Percentiles rank a stretch among this genome's conserved stretches.
These are phyloP conservation scores for Onygenales sp. DNA, from an alignment of 2,329 filamentous ascomycete species.

Conservation along the genomic window DNA sequence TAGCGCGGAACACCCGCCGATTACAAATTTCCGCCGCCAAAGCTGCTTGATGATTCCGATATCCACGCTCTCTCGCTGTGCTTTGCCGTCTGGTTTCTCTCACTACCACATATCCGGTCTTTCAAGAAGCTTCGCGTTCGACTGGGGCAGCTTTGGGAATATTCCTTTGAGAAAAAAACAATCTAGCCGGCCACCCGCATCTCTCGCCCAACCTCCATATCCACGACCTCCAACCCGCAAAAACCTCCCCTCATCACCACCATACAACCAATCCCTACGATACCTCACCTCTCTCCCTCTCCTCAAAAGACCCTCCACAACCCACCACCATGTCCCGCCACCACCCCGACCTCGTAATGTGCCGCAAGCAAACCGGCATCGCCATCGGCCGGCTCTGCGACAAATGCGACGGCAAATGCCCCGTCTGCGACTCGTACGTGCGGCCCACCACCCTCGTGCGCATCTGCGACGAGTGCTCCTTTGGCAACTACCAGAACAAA, in stretches of 20 bases:
- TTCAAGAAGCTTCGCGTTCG: too few relatives aligned
- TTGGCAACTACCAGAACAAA: conserved; percentile 99
- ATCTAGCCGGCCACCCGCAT: too few relatives aligned
- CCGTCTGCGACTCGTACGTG: conserved; percentile 97
- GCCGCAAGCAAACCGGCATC: conserved; percentile 95
- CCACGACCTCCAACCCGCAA: neutral
- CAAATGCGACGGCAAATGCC: conserved; percentile 99
- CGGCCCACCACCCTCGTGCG: conserved; percentile 93
- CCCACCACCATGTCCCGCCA: conserved; percentile 68
- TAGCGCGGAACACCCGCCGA: neutral
- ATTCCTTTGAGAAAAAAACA: too few relatives aligned
- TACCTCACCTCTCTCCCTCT: neutral
- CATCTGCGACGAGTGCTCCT: conserved; percentile 98
- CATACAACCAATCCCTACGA: neutral
- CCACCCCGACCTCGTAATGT: conserved; percentile 98
- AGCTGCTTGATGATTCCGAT: too few relatives aligned
- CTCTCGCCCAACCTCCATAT: neutral
- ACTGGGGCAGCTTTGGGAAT: too few relatives aligned
- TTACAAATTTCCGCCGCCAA: neutral
- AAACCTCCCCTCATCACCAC: neutral
- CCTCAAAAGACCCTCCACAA: neutral
- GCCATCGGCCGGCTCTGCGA: conserved; percentile 98
- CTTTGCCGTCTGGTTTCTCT: too few relatives aligned
- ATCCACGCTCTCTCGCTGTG: too few relatives aligned
- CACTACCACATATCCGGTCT: too few relatives aligned